Conservation (phyloP, 805 yeast genomes). For the Myxozyma geophila region DNA sequence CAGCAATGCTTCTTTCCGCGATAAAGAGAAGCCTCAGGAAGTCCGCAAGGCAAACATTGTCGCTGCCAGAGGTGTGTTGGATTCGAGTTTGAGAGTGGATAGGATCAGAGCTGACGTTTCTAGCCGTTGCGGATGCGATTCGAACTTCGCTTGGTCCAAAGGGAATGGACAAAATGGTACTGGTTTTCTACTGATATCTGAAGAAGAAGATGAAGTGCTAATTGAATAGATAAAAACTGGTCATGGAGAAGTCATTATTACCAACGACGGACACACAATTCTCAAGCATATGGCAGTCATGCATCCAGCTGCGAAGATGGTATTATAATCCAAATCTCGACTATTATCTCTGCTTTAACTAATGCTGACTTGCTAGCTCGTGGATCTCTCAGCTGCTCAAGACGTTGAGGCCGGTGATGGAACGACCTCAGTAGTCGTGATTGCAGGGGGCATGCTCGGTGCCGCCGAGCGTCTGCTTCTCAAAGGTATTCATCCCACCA, state of each 20-base stretch:
- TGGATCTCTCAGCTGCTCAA: slow-evolving; percentile 95
- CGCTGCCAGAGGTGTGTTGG: slow-evolving; percentile 66
- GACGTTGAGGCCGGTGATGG: slow-evolving; percentile 99
- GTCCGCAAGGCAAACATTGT: slow-evolving; percentile 85
- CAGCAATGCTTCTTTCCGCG: slow-evolving; percentile 73
- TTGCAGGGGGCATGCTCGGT: slow-evolving; percentile 90
- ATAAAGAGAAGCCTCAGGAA: slow-evolving; percentile 93
- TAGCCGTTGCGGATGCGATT: slow-evolving; percentile 91
- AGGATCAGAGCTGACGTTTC: not conserved
- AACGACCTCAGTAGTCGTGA: slow-evolving; percentile 94
- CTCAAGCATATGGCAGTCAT: slow-evolving; percentile 96
- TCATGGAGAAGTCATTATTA: slow-evolving; percentile 87
- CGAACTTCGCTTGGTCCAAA: slow-evolving; percentile 96
- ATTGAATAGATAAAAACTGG: slow-evolving; percentile 70
- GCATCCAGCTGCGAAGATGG: slow-evolving; percentile 98
- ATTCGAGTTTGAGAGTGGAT: not conserved
- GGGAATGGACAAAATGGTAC: slow-evolving; percentile 97
- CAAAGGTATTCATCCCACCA: slow-evolving; percentile 91
- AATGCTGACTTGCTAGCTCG: slow-evolving; percentile 49
- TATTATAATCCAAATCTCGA: no score
- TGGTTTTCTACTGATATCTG: slow-evolving; percentile 1
- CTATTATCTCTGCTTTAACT: not conserved
- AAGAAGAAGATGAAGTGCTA: not conserved
- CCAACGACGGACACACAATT: slow-evolving; percentile 98
- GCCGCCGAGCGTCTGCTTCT: slow-evolving; percentile 91